Percentiles rank a stretch among this genome's conserved stretches.
Conservation (phyloP, 345 rosid genomes). For the Dovyalis caffra region DNA sequence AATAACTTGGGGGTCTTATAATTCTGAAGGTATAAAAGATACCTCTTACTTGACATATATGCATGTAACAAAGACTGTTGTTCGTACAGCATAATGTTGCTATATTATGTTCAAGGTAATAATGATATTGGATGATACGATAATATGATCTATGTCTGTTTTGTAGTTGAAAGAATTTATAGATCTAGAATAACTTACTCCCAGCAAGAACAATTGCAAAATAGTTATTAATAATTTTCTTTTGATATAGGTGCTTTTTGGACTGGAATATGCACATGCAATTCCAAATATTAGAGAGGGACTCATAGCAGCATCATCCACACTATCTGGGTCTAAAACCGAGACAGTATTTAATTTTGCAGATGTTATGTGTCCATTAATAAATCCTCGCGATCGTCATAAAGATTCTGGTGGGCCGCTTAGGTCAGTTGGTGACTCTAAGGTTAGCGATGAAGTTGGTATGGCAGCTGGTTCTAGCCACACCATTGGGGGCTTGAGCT, state of each 20-base stretch:
- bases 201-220: not conserved
- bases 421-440: conserved; percentile 18
- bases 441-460: conserved; percentile 25
- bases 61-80: no score
- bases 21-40: no score
- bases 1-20: no score
- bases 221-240: conserved; percentile 6
- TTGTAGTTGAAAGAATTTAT: not conserved
- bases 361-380: conserved; percentile 48
- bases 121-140: no score
- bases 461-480: conserved; percentile 30
- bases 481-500: conserved; percentile 69
- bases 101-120: not conserved
- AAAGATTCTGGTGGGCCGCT: conserved; percentile 28
- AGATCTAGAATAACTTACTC: conserved; percentile 1
- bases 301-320: conserved; percentile 31
- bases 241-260: conserved; percentile 68
- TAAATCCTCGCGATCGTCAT: conserved; percentile 46
- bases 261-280: conserved; percentile 76
- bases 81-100: not conserved
- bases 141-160: no score
- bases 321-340: conserved; percentile 17
- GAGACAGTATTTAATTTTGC: conserved; percentile 45
- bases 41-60: no score
- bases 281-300: conserved; percentile 52